Conservation (phyloP, 1,139 yeast species). For the Candida gigantensis region DNA sequence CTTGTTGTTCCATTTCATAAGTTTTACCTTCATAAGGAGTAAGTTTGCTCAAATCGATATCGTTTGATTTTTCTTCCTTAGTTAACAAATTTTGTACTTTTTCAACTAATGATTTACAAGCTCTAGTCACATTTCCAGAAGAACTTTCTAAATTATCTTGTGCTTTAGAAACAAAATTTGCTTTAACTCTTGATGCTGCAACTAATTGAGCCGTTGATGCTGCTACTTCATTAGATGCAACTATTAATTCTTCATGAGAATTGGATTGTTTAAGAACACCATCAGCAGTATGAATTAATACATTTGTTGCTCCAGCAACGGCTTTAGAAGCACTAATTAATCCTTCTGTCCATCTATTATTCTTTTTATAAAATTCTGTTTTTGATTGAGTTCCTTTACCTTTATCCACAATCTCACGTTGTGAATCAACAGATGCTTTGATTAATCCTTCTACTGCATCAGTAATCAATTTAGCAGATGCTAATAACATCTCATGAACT, state of each 20-base stretch:
- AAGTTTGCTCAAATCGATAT: constrained; percentile 66
- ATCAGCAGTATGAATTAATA: constrained; percentile 81
- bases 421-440: constrained; percentile 78
- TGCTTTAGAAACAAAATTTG: constrained; percentile 72
- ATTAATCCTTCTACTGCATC: constrained; percentile 75
- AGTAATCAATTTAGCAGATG: constrained; percentile 81
- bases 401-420: constrained; percentile 74
- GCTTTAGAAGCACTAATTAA: constrained; percentile 88
- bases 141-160: constrained; percentile 76
- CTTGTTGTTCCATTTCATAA: constrained; percentile 92
- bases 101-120: constrained; percentile 70
- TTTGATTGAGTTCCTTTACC: constrained; percentile 68
- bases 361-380: constrained; percentile 82
- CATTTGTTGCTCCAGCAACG: constrained; percentile 81
- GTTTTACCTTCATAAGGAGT: constrained; percentile 84
- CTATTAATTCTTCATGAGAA: constrained; percentile 82
- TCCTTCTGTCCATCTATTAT: constrained; percentile 94
- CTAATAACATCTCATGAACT: constrained; percentile 74
- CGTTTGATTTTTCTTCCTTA: constrained; percentile 33
- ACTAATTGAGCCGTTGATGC: constrained; percentile 93
- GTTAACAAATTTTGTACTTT: constrained; percentile 66
- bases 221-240: constrained; percentile 89
- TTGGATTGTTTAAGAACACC: constrained; percentile 68
- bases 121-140: constrained; percentile 66
- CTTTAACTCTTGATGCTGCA: constrained; percentile 89